Evolutionary conservation across 176 grass and related monocot genomes (phyloP).

Genomic region (Melocanna baccifera): DNA sequence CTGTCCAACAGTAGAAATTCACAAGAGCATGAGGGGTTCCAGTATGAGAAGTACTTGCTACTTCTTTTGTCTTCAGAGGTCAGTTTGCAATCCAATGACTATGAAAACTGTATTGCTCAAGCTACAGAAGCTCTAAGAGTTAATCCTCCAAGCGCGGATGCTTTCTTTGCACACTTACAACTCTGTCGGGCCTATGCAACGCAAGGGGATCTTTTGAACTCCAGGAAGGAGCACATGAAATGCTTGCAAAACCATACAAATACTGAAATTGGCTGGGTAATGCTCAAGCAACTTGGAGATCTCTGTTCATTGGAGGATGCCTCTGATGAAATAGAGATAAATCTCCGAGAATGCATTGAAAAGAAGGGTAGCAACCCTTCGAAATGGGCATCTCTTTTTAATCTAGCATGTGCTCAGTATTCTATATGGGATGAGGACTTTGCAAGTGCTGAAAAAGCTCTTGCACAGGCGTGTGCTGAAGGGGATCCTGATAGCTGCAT

Average conservation of each 20-base stretch:
- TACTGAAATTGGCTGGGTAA: too few species aligned
- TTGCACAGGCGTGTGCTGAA: constrained; percentile 62
- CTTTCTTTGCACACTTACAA: too few species aligned
- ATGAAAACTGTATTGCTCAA: constrained; percentile 41
- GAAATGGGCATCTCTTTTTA: constrained; percentile 68
- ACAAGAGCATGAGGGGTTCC: constrained; percentile 34
- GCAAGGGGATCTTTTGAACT: too few species aligned
- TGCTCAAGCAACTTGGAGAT: too few species aligned
- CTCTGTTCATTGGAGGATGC: constrained; percentile 49
- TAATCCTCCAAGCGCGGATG: constrained; percentile 13
- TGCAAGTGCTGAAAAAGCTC: constrained; percentile 63
- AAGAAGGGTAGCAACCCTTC: constrained; percentile 43
- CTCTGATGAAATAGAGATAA: constrained; percentile 58
- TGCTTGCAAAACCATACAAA: too few species aligned
- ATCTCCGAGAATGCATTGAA: constrained; percentile 49
- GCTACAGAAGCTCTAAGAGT: constrained; percentile 54
- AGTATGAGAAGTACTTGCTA: constrained; percentile 55
- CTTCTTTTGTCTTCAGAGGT: constrained; percentile 77
- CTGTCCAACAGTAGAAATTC: constrained; percentile 43
- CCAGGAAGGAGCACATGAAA: too few species aligned
- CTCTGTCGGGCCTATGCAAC: too few species aligned
- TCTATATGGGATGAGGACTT: constrained; percentile 69
- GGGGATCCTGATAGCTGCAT: constrained; percentile 65
- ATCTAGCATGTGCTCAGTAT: constrained; percentile 73
- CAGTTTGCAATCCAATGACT: constrained; percentile 67